Evolutionary conservation across 805 yeast species (phyloP).

Genomic region (Barnettozyma sucrosica): DNA sequence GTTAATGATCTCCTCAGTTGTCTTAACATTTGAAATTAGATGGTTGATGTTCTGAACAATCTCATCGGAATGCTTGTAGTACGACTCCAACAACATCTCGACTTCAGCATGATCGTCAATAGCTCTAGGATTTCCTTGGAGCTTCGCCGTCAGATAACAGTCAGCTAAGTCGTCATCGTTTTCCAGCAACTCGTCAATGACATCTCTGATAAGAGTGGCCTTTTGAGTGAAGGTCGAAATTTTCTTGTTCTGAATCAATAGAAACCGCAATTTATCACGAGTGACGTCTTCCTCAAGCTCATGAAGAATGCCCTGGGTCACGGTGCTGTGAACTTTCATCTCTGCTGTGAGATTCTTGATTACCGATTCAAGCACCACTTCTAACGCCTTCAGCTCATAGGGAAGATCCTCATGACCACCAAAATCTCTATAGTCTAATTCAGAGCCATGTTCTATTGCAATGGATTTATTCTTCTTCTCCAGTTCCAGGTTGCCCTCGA

Average conservation of each 20-base stretch:
- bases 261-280: constrained; percentile 66
- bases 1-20: constrained; percentile 93
- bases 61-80: constrained; percentile 87
- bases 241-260: constrained; percentile 80
- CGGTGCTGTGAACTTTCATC: constrained; percentile 76
- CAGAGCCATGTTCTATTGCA: constrained; percentile 3
- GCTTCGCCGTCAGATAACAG: constrained; percentile 66
- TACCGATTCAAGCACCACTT: constrained; percentile 77
- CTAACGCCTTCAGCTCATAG: constrained; percentile 87
- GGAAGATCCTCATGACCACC: constrained; percentile 44
- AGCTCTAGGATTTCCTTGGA: constrained; percentile 38
- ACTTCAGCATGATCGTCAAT: constrained; percentile 77
- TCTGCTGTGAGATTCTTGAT: constrained; percentile 76
- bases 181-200: constrained; percentile 78
- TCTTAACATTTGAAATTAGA: constrained; percentile 72
- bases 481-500: neutral
- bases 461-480: neutral
- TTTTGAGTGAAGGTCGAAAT: constrained; percentile 80
- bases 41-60: constrained; percentile 86
- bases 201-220: constrained; percentile 73
- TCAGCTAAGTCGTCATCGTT: constrained; percentile 84
- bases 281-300: constrained; percentile 83
- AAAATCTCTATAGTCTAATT: neutral
- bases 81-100: constrained; percentile 85
- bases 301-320: constrained; percentile 62